Base-by-base conservation (phyloP, 2,329 filamentous ascomycete genomes). In the Amesomyces nigricolor region DNA sequence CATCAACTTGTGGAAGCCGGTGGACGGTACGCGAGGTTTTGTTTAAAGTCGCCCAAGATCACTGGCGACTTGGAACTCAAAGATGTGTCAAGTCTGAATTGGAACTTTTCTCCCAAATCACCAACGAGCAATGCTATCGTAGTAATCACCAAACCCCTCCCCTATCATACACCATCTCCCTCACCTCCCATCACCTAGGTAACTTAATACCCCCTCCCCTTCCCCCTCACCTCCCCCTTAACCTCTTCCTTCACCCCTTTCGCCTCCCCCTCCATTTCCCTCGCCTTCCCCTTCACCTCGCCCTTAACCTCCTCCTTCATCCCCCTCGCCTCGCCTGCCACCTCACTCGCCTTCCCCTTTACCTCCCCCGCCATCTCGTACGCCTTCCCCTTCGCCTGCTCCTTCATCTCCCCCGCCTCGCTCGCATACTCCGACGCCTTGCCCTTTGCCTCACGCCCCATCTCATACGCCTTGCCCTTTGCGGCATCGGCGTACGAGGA, bases 211-310 rank as follows among this genome's bases (percentile, higher is more conserved):
- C 22, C 47, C 47, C 51, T 16, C 39, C 39, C 53, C 53, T 43
- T 38, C 0, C 45, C 58, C 37, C 19, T 39, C 17, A 54, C 47
- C 56, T 54, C 40, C 32, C 32, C 50, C 46, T 59, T 50, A 0
- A 38, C 57, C 56, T 52, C 47, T 19, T 68, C 86, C 1, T 67
- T 68, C 17, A 66, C 63, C 0, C 74, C 75, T 58, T 75, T 70
- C 0, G 69, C 68, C 62, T 73, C 68, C 8, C 68, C 69, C 17
- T 67, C 66, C 26, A 65, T 59, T 63, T 73, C 60, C 52, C 69
- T 85, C 0, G 70, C 70, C 30, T 67, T 64, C 1, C 75, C 75
- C 62, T 78, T 70, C 2, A 70, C 69, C 63, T 75, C 19, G 19
- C 35, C 45, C 30, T 54, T 45, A 1, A 45, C 54, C 56, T 51